Evolutionary conservation across 257 asterid species (phyloP).

Genomic region (Lycium barbarum): DNA sequence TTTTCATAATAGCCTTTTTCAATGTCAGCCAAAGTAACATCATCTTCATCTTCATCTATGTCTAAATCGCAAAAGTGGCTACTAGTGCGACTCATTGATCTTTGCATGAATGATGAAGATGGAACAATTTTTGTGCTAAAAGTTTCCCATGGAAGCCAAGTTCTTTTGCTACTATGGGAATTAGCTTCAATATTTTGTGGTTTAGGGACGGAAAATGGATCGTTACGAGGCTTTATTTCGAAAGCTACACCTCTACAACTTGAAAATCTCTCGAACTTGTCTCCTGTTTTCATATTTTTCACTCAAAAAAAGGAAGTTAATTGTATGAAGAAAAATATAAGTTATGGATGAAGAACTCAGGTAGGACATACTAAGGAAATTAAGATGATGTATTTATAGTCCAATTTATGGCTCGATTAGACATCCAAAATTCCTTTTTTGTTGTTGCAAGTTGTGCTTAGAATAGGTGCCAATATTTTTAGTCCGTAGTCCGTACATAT

Average conservation of each 20-base stretch:
- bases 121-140: conserved; percentile 45
- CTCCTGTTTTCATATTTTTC: conserved; percentile 42
- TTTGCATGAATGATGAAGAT: conserved; percentile 38
- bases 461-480: background rate
- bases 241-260: conserved; percentile 85
- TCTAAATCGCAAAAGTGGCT: conserved; percentile 79
- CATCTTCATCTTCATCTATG: conserved; percentile 34
- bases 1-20: conserved; percentile 52
- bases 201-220: conserved; percentile 50
- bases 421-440: background rate
- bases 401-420: background rate
- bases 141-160: conserved; percentile 59
- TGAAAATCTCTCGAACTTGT: conserved; percentile 50
- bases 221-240: conserved; percentile 68
- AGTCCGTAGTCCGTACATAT: background rate
- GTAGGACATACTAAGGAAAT: background rate
- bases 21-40: conserved; percentile 40
- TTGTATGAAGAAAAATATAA: background rate
- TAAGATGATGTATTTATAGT: conserved; percentile 10
- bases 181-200: conserved; percentile 24
- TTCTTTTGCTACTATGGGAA: conserved; percentile 33
- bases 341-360: background rate
- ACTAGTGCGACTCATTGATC: conserved; percentile 65
- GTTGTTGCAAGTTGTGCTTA: background rate
- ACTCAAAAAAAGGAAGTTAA: background rate